phyloP scores from a whole-genome alignment of 169 alveolate species.

The Babesia bovis region DNA sequence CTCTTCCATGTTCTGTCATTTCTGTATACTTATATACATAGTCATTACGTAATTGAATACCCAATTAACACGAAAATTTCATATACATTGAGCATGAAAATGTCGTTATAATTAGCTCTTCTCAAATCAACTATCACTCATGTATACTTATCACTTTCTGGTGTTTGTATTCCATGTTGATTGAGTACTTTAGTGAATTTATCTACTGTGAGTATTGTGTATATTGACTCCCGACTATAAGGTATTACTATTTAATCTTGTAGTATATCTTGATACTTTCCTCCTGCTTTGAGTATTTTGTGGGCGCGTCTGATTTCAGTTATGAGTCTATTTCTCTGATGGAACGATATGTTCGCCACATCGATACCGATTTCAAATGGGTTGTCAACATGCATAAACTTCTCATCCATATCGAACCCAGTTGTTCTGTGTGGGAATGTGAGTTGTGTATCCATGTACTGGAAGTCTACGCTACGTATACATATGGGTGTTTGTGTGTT shows the following conservation, averaged over 20 bases:
- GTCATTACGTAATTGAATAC: not conserved
- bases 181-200: constrained; percentile 35
- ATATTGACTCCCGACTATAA: not conserved
- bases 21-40: constrained; percentile 29
- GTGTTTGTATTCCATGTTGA: constrained; percentile 41
- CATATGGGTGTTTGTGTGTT: constrained; percentile 27
- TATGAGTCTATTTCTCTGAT: constrained; percentile 39
- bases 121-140: too few relatives aligned
- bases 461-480: constrained; percentile 63
- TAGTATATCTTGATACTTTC: constrained; percentile 10
- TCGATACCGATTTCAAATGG: constrained; percentile 80
- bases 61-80: too few relatives aligned
- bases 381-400: constrained; percentile 73
- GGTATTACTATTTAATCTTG: constrained; percentile 1
- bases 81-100: too few relatives aligned
- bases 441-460: constrained; percentile 7
- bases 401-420: constrained; percentile 61
- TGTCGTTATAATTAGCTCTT: too few relatives aligned
- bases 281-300: constrained; percentile 34
- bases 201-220: constrained; percentile 24
- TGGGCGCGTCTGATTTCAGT: constrained; percentile 54
- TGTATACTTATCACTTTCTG: not conserved
- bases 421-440: constrained; percentile 17
- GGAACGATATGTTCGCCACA: constrained; percentile 74
- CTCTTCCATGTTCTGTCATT: too few relatives aligned